Percentiles rank a stretch among this genome's conserved stretches.
Conservation (phyloP, 2,329 filamentous ascomycete species). For the Pseudocercospora eumusae region DNA sequence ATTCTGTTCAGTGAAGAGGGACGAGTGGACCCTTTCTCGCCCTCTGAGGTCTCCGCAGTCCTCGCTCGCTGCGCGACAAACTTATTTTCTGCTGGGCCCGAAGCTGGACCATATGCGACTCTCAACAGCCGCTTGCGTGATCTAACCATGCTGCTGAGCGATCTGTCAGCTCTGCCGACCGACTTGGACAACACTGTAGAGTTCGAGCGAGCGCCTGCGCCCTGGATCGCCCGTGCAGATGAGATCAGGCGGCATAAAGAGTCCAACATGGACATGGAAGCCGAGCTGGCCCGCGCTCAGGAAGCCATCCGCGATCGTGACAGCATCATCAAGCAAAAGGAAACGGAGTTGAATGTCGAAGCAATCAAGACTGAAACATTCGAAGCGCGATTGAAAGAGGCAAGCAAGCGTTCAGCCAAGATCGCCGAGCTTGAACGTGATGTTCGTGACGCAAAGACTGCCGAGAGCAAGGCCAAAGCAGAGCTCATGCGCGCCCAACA, state of each 20-base stretch:
- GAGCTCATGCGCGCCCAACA: slow-evolving; percentile 33
- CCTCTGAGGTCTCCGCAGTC: slow-evolving; percentile 65
- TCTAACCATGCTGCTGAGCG: slow-evolving; percentile 64
- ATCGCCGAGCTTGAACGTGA: slow-evolving; percentile 64
- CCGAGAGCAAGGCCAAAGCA: slow-evolving; percentile 59
- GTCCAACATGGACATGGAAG: slow-evolving; percentile 77
- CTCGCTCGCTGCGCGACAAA: slow-evolving; percentile 59
- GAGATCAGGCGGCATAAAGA: slow-evolving; percentile 81
- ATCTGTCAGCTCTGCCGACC: slow-evolving; percentile 64
- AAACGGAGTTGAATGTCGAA: slow-evolving; percentile 81
- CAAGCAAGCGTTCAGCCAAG: slow-evolving; percentile 71
- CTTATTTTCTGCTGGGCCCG: slow-evolving; percentile 53
- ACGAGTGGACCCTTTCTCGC: slow-evolving; percentile 65
- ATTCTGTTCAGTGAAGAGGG: slow-evolving; percentile 70
- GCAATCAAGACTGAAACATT: slow-evolving; percentile 93
- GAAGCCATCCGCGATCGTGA: slow-evolving; percentile 79
- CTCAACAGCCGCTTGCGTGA: slow-evolving; percentile 68
- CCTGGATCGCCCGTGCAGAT: slow-evolving; percentile 80
- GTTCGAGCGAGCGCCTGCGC: slow-evolving; percentile 70
- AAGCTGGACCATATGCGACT: slow-evolving; percentile 69
- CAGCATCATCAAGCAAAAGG: slow-evolving; percentile 51
- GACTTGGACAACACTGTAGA: slow-evolving; percentile 50
- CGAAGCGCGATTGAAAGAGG: slow-evolving; percentile 82
- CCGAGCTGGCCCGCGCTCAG: slow-evolving; percentile 77
- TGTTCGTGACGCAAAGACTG: slow-evolving; percentile 36